phyloP scores from a whole-genome alignment of 2,329 filamentous ascomycete species.

The Fusarium luffae region DNA sequence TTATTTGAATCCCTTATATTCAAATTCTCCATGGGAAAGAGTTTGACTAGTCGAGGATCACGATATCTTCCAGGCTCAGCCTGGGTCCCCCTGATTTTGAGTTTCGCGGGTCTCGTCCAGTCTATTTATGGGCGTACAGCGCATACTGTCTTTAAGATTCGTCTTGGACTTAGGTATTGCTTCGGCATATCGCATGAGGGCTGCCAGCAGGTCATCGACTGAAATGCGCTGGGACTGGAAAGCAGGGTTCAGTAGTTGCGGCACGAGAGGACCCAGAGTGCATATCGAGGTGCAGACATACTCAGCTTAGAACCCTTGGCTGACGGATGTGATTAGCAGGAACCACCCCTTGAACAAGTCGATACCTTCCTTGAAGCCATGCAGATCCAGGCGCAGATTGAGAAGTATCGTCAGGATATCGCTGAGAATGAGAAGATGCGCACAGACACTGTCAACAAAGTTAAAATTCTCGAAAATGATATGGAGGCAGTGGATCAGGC shows the following conservation, averaged over 20 bases:
- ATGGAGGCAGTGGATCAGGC: neutral
- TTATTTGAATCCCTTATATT: neutral
- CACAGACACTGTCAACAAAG: neutral
- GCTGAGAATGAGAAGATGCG: neutral
- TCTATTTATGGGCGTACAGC: constrained; percentile 2
- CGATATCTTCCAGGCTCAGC: constrained; percentile 15
- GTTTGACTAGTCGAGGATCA: neutral
- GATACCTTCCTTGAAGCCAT: neutral
- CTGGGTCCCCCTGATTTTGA: constrained; percentile 9
- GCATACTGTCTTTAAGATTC: neutral
- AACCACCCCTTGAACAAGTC: neutral
- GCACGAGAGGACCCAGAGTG: constrained; percentile 11
- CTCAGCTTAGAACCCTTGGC: constrained; percentile 31
- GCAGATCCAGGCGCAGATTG: neutral
- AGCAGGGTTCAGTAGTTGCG: constrained; percentile 21
- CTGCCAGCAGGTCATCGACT: constrained; percentile 28
- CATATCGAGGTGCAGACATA: constrained; percentile 37
- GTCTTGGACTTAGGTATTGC: constrained; percentile 1
- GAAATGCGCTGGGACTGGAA: constrained; percentile 26
- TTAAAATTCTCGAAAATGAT: neutral
- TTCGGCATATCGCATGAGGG: constrained; percentile 5
- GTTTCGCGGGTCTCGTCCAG: constrained; percentile 15
- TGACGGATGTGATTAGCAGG: constrained; percentile 29
- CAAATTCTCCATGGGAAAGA: neutral
- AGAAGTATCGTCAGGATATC: neutral